Conservation (phyloP, 257 asterid species). For the Solanum pennellii region DNA sequence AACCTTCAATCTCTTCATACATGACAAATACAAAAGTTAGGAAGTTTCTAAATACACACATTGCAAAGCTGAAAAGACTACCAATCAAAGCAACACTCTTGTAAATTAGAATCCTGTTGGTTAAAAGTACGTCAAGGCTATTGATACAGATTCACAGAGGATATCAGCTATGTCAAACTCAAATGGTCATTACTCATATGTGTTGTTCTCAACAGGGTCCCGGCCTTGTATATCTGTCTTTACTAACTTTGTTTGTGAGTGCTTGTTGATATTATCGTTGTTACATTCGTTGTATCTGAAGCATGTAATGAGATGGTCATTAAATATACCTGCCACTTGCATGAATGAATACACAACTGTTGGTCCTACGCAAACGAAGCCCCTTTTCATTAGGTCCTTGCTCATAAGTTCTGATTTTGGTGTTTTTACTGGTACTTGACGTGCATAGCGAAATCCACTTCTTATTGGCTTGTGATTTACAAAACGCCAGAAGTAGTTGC, state of each 20-base stretch:
- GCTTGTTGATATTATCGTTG: constrained; percentile 5
- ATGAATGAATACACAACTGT: constrained; percentile 66
- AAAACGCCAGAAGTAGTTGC: constrained; percentile 64
- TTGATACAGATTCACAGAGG: not conserved
- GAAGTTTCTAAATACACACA: not conserved
- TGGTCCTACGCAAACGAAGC: constrained; percentile 68
- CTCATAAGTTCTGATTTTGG: constrained; percentile 73
- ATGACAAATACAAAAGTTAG: not conserved
- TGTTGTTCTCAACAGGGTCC: constrained; percentile 8
- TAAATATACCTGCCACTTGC: constrained; percentile 69
- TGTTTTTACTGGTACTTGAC: constrained; percentile 66
- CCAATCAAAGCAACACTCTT: not conserved
- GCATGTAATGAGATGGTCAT: constrained; percentile 59
- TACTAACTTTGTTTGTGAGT: not conserved
- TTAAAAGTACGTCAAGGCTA: not conserved
- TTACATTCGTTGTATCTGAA: constrained; percentile 48
- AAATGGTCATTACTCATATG: constrained; percentile 2
- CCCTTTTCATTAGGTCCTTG: constrained; percentile 68
- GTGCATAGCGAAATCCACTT: constrained; percentile 37
- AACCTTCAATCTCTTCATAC: not conserved
- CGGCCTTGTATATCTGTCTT: not conserved
- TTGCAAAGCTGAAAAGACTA: not conserved
- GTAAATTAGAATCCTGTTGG: not conserved
- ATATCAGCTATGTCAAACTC: not conserved
- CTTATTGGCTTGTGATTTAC: constrained; percentile 42